Base-by-base conservation (phyloP, 768 basidiomycete genomes). In the Goffeauzyma gilvescens region DNA sequence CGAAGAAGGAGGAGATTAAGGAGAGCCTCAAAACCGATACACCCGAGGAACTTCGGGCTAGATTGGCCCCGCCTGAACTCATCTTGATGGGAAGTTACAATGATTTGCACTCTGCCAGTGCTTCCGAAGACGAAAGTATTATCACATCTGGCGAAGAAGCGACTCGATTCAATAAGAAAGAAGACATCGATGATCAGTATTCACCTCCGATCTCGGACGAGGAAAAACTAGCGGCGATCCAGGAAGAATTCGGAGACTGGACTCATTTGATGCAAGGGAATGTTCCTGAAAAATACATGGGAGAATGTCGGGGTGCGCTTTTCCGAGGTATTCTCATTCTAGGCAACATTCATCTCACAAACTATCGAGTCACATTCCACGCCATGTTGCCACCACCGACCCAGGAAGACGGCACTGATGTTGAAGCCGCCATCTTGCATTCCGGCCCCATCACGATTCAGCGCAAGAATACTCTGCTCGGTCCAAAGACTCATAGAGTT, bases 361-460 rank as follows among this genome's bases (percentile, higher is more conserved):
- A 74, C 0, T 75, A 78, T 57, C 70, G 77, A 4, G 48, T 78
- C 15, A 64, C 74, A 0, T 79, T 79, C 55, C 76, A 78, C 51
- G 77, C 77, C 2, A 69, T 75, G 8, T 57, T 79, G 15, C 67
- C 74, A 13, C 66, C 72, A 0, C 65, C 20, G 22, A 39, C 27
- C 17, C 37, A 25, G 36, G 32, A 14, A 28, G 15, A 32, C 13
- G 34, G 20, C 13, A 33, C 33, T 14, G 39, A 43, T 8, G 57
- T 64, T 17, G 60, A 68, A 28, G 38, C 48, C 3, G 43, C 51
- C 17, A 45, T 71, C 14, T 59, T 78, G 34, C 72, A 69, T 51
- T 50, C 70, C 12, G 76, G 75, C 1, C 59, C 73, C 2, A 72
- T 70, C 3, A 62, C 69, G 1, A 58, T 74, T 22, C 71, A 70